Base-by-base conservation (phyloP, 768 basidiomycete genomes). In the Rhizopogon vulgaris region DNA sequence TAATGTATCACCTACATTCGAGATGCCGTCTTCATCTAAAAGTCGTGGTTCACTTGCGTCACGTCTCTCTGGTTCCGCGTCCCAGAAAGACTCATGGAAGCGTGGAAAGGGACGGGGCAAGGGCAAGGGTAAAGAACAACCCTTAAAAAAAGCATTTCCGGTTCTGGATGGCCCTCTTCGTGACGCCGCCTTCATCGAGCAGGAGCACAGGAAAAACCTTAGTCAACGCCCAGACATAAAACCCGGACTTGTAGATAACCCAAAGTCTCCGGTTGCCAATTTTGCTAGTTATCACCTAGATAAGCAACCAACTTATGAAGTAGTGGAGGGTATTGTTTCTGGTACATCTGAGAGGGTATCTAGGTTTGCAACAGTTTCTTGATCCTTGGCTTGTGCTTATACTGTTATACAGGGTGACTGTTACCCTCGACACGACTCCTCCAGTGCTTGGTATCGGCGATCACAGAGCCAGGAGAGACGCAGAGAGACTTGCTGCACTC, bases 401-500 rank as follows among this genome's bases (percentile, higher is more conserved):
- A 52, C 6, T 34, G 27, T 14, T 27, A 2, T 41, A 34, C 52
- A 64, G 63, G 41, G 61, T 58, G 6, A 53, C 65, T 22, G 58
- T 71, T 41, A 22, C 38, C 3, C 62, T 69, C 36, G 58, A 61
- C 28, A 65, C 61, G 24, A 55, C 50, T n/a, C 64, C 63, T 6
- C 67, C 66, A 11, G 63, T 90, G 32, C 59, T 77, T 50, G 90
- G 80, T 7, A 65, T 84, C 3, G 90, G 88, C 6, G 85, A 90
- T 66, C 69, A 74, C 41, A 10, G 64, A 4, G 72, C 69, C 12
- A 83, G 75, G 65, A 84, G 83, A 58, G 76, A 84, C 18, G 84
- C 92, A 0, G 80, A 86, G 58, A 77, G 78, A 63, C 71, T 93
- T n/a, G 89, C 90, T 6, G 84, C 85, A 1, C 69, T 92, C 24